Conservation (phyloP, 2,329 filamentous ascomycete genomes). For the Tolypocladium inflatum region DNA sequence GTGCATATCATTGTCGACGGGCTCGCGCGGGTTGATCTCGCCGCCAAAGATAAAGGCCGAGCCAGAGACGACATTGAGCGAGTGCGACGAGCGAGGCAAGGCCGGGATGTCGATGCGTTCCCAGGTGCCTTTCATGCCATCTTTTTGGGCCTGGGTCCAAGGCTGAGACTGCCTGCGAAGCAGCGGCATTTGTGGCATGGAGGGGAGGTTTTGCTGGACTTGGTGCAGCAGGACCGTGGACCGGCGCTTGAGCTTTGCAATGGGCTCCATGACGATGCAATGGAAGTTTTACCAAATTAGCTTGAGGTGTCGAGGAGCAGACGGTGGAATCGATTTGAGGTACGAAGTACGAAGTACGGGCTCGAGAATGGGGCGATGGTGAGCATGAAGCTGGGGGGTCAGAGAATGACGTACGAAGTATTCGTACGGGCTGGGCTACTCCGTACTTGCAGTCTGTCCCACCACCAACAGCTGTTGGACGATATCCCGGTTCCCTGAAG, state of each 20-base stretch:
- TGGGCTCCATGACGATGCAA: slow-evolving; percentile 37
- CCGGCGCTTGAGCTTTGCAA: slow-evolving; percentile 43
- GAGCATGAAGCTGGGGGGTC: background rate
- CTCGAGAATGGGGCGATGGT: background rate
- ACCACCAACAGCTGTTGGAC: background rate
- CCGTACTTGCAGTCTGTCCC: background rate
- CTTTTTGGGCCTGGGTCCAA: slow-evolving; percentile 11
- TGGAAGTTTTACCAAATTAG: background rate
- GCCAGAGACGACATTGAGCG: slow-evolving; percentile 48
- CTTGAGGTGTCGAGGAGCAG: background rate
- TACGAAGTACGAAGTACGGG: background rate
- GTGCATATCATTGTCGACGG: slow-evolving; percentile 66
- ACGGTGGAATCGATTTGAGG: background rate
- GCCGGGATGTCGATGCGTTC: slow-evolving; percentile 44
- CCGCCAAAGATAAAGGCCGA: slow-evolving; percentile 67
- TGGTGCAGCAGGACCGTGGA: slow-evolving; percentile 43
- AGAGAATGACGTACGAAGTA: background rate
- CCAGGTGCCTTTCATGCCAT: slow-evolving; percentile 48
- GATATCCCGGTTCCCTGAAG: background rate
- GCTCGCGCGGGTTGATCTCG: slow-evolving; percentile 55
- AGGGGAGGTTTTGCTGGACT: slow-evolving; percentile 35
- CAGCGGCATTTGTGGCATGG: slow-evolving; percentile 16
- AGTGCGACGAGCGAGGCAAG: slow-evolving; percentile 66
- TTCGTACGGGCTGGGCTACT: too few species aligned
- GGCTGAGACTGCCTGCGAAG: slow-evolving; percentile 4